Evolutionary conservation across 2,329 filamentous ascomycete genomes (phyloP), one percentile per base, ranked within the genome.

Genomic region (Sporothrix curviconia): DNA sequence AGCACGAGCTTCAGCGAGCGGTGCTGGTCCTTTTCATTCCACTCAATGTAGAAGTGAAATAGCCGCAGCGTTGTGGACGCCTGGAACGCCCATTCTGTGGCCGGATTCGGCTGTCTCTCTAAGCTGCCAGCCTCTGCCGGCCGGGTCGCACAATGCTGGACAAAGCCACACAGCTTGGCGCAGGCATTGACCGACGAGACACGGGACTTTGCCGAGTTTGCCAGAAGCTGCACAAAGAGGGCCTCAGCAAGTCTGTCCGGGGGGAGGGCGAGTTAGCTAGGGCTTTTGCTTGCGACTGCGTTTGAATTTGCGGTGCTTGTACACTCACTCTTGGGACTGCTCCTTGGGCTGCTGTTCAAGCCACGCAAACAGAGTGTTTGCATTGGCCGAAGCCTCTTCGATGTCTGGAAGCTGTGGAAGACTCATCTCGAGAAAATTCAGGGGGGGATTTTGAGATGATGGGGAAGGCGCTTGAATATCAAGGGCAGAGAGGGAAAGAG

Each of bases 1-100:
- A 86, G 73, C 4, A 85, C 78, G 58, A 85, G 75, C 61, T 79
- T 80, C 79, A 86, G 81, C 36, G 83, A 83, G 11, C 83, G 75
- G 63, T 85, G 80, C 59, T 83, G 79, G 64, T 86, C 83, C 57
- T 80, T 81, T 64, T 86, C 83, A 63, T 84, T 85, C 82, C 83
- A 86, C 64, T 85, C 82, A 52, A 86, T 72, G 65, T 83, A 87
- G 64, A 84, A 85, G 55, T 79, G 72, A 69, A 85, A 84, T 24
- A 86, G 70, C 54, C 72, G 71, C 52, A 77, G 62, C 19, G 73
- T 76, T 3, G 79, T 76, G 30, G 71, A 65, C 60, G 74, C 68
- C 11, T 76, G 77, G 60, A 82, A 84, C 1, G 79, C 78, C 74
- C 81, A 82, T 9, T 65, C 61, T 47, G 67, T 71, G 32, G 85